Base-by-base conservation (phyloP, 805 yeast species). In the Ogataea salicorniae region DNA sequence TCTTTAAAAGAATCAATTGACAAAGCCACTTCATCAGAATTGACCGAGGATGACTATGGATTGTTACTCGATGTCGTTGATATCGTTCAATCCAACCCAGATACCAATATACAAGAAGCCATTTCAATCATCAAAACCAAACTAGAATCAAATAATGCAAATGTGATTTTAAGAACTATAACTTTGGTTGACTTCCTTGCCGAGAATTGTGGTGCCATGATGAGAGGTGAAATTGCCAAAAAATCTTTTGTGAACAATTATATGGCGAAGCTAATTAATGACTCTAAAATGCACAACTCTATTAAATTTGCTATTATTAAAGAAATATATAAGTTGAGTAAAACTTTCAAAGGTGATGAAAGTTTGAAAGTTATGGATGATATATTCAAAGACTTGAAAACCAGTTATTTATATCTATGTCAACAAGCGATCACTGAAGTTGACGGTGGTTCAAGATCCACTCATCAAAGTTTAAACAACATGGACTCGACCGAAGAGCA, bases 131-230 rank as follows among this genome's bases (percentile, higher is more conserved):
- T 84, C 16, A 68, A 71, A 48, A 66, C 70, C 35, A 73, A 84
- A 44, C 66, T 85, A 23, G 66, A 66, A 26, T 71, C 71, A 35
- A 66, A 70, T 26, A 83, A 82, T 57, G 91, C 87, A 18, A 86
- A 85, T 61, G 80, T 82, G 3, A 76, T 83, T 37, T 63, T 86
- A 43, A 73, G 87, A 59, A 66, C 85, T 0, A 59, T 86, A 17
- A 67, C 83, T 0, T 55, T 80, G 41, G 60, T 83, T 18, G 74
- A 76, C 29, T 78, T 89, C 6, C 58, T 86, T 29, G 87, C 89
- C 2, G 89, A 84, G 60, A 86, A 85, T 62, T 84, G 92, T 63
- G 91, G 91, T 3, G 79, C 88, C 13, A 73, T 80, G 60, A 74
- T 81, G 69, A 80, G 78, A 55, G 81, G 73, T 41, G 81, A 79